Conservation (phyloP, 169 alveolate genomes). For the Plasmodium cynomolgi region DNA sequence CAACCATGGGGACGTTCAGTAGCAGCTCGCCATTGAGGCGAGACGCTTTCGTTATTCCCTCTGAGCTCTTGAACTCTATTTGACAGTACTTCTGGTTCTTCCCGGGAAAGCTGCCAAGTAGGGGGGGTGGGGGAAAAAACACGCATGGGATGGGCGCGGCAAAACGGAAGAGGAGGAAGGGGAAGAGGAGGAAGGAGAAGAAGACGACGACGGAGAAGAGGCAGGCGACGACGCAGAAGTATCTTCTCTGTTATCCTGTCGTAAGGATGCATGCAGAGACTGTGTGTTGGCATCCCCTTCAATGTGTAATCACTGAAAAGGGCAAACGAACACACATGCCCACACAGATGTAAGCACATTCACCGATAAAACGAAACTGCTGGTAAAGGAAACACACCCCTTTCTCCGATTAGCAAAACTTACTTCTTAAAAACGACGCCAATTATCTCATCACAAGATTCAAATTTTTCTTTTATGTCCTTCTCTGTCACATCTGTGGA, state of each 20-base stretch:
- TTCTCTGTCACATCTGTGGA: constrained; percentile 75
- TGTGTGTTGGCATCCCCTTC: background rate
- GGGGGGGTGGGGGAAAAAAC: background rate
- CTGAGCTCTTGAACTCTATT: constrained; percentile 77
- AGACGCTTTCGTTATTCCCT: constrained; percentile 77
- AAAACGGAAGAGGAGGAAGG: background rate
- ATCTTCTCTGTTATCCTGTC: background rate
- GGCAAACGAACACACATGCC: background rate
- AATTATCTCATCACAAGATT: constrained; percentile 74
- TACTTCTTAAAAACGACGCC: constrained; percentile 71
- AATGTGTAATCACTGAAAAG: background rate
- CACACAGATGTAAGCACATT: background rate
- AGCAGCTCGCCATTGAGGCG: constrained; percentile 73
- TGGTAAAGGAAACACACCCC: background rate
- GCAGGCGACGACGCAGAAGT: background rate
- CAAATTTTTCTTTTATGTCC: constrained; percentile 70
- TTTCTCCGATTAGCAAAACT: background rate
- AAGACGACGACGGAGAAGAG: background rate
- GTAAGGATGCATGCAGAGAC: background rate
- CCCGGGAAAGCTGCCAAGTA: constrained; percentile 67
- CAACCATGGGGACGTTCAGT: constrained; percentile 72
- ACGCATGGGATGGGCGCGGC: background rate
- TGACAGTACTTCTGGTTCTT: constrained; percentile 72
- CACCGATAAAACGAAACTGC: background rate
- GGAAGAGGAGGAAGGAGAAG: background rate